phyloP scores from a whole-genome alignment of 2,329 filamentous ascomycete species.

The Phaeosphaeria sp. region DNA sequence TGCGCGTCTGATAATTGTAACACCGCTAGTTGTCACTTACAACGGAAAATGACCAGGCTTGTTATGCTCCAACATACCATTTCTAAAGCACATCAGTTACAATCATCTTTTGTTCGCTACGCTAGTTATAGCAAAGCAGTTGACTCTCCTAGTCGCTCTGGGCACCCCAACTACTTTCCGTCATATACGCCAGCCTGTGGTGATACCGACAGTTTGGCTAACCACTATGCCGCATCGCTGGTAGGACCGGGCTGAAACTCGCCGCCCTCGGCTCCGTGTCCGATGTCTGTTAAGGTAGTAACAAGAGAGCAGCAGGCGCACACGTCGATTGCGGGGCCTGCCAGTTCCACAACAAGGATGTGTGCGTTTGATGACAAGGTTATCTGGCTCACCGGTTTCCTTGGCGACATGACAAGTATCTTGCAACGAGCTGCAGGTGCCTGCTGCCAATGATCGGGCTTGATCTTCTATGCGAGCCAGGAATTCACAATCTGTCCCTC shows the following conservation, averaged over 20 bases:
- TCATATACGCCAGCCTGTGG: too few relatives aligned
- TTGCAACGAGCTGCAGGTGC: not conserved
- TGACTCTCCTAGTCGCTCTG: too few relatives aligned
- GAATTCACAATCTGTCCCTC: too few relatives aligned
- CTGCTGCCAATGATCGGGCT: not conserved
- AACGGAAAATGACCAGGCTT: too few relatives aligned
- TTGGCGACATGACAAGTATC: not conserved
- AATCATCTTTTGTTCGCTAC: too few relatives aligned
- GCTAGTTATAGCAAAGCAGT: too few relatives aligned
- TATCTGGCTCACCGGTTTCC: not conserved
- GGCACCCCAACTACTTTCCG: too few relatives aligned
- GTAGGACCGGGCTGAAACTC: not conserved
- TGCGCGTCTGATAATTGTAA: too few relatives aligned
- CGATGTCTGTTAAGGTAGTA: not conserved
- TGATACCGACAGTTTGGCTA: not conserved
- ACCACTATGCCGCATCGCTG: not conserved
- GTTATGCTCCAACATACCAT: too few relatives aligned
- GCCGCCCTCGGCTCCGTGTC: not conserved
- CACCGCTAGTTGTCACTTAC: too few relatives aligned
- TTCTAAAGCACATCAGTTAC: too few relatives aligned
- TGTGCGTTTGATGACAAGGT: not conserved
- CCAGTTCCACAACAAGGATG: not conserved
- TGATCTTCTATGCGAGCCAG: too few relatives aligned
- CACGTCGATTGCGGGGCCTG: not conserved
- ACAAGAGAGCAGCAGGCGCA: not conserved